These are phyloP conservation scores for Eucalyptus paniculata DNA, from an alignment of 345 rosid genomes.

Conservation along the genomic window DNA sequence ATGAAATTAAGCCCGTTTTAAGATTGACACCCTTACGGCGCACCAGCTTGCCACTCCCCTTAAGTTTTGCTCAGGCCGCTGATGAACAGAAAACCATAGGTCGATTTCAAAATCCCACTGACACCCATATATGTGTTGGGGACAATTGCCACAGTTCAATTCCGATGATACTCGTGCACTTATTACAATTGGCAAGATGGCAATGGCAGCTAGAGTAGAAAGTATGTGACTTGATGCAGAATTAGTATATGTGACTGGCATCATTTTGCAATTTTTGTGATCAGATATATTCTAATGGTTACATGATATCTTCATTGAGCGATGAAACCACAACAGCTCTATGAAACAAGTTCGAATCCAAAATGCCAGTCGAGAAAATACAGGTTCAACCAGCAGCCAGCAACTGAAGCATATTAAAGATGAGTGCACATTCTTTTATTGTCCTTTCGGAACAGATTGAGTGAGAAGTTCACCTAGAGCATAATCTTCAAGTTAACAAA, in stretches of 20 bases:
- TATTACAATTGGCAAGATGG: neutral
- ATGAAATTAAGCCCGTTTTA: neutral
- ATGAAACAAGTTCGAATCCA: neutral
- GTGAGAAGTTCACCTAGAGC: neutral
- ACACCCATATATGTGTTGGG: neutral
- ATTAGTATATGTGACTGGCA: neutral
- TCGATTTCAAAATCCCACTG: neutral
- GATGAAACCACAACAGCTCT: neutral
- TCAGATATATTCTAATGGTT: neutral
- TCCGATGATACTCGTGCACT: neutral
- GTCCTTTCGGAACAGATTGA: neutral
- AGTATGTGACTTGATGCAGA: neutral
- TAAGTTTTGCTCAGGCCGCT: neutral
- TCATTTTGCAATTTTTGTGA: neutral
- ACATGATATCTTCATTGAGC: neutral
- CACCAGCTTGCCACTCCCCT: neutral
- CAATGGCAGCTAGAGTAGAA: neutral
- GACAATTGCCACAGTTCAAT: neutral
- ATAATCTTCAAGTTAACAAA: neutral
- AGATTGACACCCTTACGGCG: neutral
- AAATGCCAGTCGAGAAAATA: neutral
- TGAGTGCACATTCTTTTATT: neutral
- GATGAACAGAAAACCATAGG: neutral
- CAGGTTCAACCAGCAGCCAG: neutral
- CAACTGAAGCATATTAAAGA: neutral